Conservation (phyloP, 805 yeast species). For the Ogataea methylovora region DNA sequence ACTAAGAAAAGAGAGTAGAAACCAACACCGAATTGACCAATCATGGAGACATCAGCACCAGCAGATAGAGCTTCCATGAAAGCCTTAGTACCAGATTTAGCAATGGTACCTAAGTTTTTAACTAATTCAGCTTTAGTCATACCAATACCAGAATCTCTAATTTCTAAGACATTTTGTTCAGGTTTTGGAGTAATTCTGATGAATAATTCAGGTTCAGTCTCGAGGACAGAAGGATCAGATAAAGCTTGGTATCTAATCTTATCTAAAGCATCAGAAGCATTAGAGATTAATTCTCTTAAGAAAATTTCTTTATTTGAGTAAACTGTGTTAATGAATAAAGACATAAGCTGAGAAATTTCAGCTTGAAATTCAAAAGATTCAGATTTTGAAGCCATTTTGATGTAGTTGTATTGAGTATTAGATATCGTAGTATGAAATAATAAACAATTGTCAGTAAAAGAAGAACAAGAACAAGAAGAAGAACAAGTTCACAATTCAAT, state of each 20-base stretch:
- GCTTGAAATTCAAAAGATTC: slow-evolving; percentile 98
- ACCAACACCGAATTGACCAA: slow-evolving; percentile 99
- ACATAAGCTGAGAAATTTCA: slow-evolving; percentile 99
- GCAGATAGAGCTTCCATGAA: slow-evolving; percentile 99
- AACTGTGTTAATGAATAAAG: slow-evolving; percentile 99
- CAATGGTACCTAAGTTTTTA: slow-evolving; percentile 99
- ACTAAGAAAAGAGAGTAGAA: slow-evolving; percentile 98
- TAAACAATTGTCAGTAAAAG: too few relatives aligned
- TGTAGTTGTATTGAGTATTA: too few relatives aligned
- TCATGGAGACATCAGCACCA: slow-evolving; percentile 99
- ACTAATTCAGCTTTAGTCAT: slow-evolving; percentile 99
- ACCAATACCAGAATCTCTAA: slow-evolving; percentile 99
- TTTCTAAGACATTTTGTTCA: slow-evolving; percentile 88
- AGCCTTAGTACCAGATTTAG: slow-evolving; percentile 99
- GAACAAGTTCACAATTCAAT: too few relatives aligned
- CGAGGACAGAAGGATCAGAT: slow-evolving; percentile 85
- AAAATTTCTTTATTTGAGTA: slow-evolving; percentile 99
- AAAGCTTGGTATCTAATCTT: slow-evolving; percentile 96
- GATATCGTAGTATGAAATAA: too few relatives aligned
- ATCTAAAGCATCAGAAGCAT: slow-evolving; percentile 98
- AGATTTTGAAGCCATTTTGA: slow-evolving; percentile 35
- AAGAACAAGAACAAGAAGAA: too few relatives aligned
- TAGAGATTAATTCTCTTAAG: slow-evolving; percentile 97
- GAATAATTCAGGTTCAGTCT: slow-evolving; percentile 92
- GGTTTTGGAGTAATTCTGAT: slow-evolving; percentile 97